Evolutionary conservation across 2,329 filamentous ascomycete genomes (phyloP).

Genomic region (Lecanoromycetidae sp.): DNA sequence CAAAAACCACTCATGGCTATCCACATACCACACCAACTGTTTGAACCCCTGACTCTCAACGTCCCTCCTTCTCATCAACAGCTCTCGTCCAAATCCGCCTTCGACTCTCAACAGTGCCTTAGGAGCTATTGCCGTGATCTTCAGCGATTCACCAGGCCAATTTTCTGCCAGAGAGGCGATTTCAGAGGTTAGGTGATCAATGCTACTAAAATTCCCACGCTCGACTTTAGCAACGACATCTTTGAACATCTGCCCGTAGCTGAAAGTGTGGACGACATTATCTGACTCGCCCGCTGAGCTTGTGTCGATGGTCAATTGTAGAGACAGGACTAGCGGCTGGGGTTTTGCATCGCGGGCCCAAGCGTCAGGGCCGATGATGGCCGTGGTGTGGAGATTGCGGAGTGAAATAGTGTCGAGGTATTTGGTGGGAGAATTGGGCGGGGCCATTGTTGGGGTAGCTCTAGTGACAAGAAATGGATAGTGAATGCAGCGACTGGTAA

Average conservation of each 20-base stretch:
- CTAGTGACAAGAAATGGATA: neutral
- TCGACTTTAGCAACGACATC: constrained; percentile 27
- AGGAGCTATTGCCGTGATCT: constrained; percentile 31
- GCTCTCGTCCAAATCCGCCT: constrained; percentile 31
- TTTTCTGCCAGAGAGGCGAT: constrained; percentile 7
- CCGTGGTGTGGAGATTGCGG: constrained; percentile 32
- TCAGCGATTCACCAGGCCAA: constrained; percentile 19
- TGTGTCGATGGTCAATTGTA: constrained; percentile 32
- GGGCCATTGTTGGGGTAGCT: neutral
- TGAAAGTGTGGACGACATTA: constrained; percentile 34
- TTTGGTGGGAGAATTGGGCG: neutral
- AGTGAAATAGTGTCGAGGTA: constrained; percentile 24
- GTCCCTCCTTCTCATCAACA: constrained; percentile 24
- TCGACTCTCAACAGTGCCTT: constrained; percentile 35
- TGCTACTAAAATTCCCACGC: constrained; percentile 13
- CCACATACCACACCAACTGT: constrained; percentile 4
- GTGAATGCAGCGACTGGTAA: too few species aligned
- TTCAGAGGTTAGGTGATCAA: constrained; percentile 17
- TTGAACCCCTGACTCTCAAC: constrained; percentile 19
- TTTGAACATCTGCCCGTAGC: constrained; percentile 38
- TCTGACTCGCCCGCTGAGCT: constrained; percentile 32
- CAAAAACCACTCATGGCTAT: constrained; percentile 29
- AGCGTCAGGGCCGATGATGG: constrained; percentile 29
- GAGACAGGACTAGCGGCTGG: constrained; percentile 33
- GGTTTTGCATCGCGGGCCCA: constrained; percentile 35